A percentile compares a stretch with the other conserved stretches of the same genome.
These are phyloP conservation scores for Salix dunnii DNA, from an alignment of 345 rosid genomes.

Conservation along the genomic window DNA sequence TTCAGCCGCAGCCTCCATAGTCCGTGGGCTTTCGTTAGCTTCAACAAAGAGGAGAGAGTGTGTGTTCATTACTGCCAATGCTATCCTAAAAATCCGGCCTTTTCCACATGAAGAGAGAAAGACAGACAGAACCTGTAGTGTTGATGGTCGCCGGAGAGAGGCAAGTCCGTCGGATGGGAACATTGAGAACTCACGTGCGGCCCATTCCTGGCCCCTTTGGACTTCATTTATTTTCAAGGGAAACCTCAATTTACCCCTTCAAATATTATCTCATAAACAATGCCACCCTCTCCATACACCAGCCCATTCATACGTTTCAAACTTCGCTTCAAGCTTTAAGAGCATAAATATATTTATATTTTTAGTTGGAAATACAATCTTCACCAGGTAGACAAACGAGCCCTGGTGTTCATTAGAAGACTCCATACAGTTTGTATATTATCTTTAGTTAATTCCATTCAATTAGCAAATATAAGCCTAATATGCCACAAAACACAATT, in stretches of 20 bases:
- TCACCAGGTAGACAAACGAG: too few relatives aligned
- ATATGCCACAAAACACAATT: too few relatives aligned
- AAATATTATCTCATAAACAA: too few relatives aligned
- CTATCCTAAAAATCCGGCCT: neutral
- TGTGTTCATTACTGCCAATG: neutral
- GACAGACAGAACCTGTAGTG: neutral
- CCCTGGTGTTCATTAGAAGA: fast-evolving
- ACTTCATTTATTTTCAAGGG: neutral
- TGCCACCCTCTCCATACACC: too few relatives aligned
- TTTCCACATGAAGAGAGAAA: neutral
- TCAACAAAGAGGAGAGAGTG: neutral
- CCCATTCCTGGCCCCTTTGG: neutral
- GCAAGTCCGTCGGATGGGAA: neutral
- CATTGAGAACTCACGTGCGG: neutral
- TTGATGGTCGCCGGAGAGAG: neutral
- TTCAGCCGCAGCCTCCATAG: neutral
- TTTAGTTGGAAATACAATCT: too few relatives aligned
- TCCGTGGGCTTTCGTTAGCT: neutral
- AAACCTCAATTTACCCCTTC: too few relatives aligned
- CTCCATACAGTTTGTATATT: too few relatives aligned
- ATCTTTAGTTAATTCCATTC: too few relatives aligned
- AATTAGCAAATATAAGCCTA: too few relatives aligned
- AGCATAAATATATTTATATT: too few relatives aligned
- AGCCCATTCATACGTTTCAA: too few relatives aligned
- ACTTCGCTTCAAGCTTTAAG: too few relatives aligned